Conservation (phyloP, 164 flowering plant species). For the Platanus orientalis region DNA sequence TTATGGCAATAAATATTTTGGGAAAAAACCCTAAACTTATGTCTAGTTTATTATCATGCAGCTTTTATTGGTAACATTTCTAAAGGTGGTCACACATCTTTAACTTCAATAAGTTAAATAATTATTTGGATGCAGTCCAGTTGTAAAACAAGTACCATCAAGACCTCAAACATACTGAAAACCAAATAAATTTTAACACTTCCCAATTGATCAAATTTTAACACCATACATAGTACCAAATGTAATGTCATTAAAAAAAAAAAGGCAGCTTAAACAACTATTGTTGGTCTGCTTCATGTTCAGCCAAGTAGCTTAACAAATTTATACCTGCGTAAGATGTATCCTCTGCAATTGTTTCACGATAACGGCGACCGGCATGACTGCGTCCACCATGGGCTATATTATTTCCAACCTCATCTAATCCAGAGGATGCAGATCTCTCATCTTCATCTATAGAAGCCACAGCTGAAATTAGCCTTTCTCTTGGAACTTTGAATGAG, state of each 20-base stretch:
- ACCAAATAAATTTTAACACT: no score
- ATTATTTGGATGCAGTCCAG: no score
- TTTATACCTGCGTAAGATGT: constrained; percentile 40
- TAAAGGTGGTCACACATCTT: no score
- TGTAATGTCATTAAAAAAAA: not conserved
- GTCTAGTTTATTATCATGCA: no score
- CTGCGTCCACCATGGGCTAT: constrained; percentile 12
- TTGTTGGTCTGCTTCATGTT: not conserved
- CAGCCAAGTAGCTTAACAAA: not conserved
- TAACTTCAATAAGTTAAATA: no score
- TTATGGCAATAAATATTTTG: no score
- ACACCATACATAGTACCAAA: not conserved
- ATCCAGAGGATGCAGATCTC: constrained; percentile 25
- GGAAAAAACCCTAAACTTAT: no score
- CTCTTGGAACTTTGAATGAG: constrained; percentile 67
- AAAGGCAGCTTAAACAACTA: not conserved
- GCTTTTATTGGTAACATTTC: no score
- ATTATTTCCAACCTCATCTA: constrained; percentile 35
- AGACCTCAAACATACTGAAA: no score
- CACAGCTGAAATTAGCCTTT: constrained; percentile 39
- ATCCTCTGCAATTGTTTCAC: constrained; percentile 38
- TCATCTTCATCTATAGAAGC: constrained; percentile 71
- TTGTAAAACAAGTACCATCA: not conserved
- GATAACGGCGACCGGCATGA: constrained; percentile 47
- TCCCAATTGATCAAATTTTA: not conserved